A percentile compares a stretch with the other conserved stretches of the same genome.
phyloP scores from a whole-genome alignment of 495 filamentous ascomycete genomes.

The Copromyces sp. region DNA sequence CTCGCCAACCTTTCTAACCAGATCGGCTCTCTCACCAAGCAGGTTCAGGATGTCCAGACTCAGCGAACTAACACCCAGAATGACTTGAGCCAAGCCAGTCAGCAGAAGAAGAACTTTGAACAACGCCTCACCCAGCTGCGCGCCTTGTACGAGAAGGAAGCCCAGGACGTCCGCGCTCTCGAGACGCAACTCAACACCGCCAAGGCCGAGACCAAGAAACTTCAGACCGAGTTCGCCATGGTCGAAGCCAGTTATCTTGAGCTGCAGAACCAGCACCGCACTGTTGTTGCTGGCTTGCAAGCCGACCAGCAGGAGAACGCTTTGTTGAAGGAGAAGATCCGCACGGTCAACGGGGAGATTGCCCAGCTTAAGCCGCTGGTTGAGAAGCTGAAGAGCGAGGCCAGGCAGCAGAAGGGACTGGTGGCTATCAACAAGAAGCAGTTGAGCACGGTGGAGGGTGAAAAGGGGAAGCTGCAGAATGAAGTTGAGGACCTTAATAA shows the following conservation, averaged over 20 bases:
- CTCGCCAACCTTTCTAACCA: slow-evolving; percentile 96
- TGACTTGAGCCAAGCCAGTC: slow-evolving; percentile 62
- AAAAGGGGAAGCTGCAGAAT: slow-evolving; percentile 70
- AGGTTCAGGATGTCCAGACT: slow-evolving; percentile 84
- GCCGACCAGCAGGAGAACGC: slow-evolving; percentile 84
- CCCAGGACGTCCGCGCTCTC: slow-evolving; percentile 69
- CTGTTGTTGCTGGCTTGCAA: slow-evolving; percentile 62
- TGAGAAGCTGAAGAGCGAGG: slow-evolving; percentile 81
- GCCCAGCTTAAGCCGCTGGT: slow-evolving; percentile 73
- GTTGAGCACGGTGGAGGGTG: slow-evolving; percentile 74
- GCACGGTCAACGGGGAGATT: slow-evolving; percentile 69
- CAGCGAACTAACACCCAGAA: slow-evolving; percentile 70
- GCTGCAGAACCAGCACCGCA: slow-evolving; percentile 71
- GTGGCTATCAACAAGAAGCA: slow-evolving; percentile 99
- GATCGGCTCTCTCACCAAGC: slow-evolving; percentile 75
- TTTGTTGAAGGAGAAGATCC: slow-evolving; percentile 77
- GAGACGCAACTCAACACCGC: slow-evolving; percentile 71
- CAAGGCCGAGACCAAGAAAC: slow-evolving; percentile 68
- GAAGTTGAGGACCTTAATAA: slow-evolving; percentile 63
- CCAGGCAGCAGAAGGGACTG: slow-evolving; percentile 87
- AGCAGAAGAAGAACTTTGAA: slow-evolving; percentile 89
- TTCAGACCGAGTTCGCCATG: slow-evolving; percentile 70
- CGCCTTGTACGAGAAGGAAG: slow-evolving; percentile 83
- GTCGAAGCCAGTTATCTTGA: slow-evolving; percentile 77
- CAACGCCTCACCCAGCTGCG: slow-evolving; percentile 73